A percentile compares a stretch with the other conserved stretches of the same genome.
These are phyloP conservation scores for Krasilnikovozyma curviuscula DNA, from an alignment of 768 basidiomycete species.

Conservation along the genomic window DNA sequence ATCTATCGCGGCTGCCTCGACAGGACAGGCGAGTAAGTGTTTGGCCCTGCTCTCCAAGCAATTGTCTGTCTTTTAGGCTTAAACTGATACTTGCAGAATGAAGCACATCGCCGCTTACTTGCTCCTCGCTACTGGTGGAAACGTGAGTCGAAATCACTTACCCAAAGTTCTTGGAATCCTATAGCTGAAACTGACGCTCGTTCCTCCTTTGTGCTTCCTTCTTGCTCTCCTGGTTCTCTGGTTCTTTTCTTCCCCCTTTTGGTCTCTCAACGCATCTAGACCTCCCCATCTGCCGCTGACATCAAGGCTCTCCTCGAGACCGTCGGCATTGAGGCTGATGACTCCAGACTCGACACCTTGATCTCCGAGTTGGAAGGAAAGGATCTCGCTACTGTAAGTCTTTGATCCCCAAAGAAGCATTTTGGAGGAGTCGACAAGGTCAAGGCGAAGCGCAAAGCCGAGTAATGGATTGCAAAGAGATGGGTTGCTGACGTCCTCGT, in stretches of 20 bases:
- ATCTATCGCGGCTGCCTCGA: too few relatives aligned
- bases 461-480: background rate
- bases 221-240: too few relatives aligned
- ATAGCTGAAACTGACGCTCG: too few relatives aligned
- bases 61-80: constrained; percentile 1
- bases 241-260: background rate
- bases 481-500: background rate
- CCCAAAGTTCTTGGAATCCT: too few relatives aligned
- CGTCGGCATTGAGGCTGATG: constrained; percentile 77
- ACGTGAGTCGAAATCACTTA: constrained; percentile 38
- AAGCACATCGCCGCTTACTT: constrained; percentile 73
- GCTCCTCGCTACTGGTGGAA: constrained; percentile 87
- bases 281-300: constrained; percentile 48
- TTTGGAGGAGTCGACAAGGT: background rate
- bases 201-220: too few relatives aligned
- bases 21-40: background rate
- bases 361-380: constrained; percentile 82
- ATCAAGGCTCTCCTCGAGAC: constrained; percentile 67
- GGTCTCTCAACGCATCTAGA: too few relatives aligned
- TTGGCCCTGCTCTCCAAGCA: background rate
- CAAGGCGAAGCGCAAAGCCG: background rate
- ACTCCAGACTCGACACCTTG: constrained; percentile 57
- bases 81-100: constrained; percentile 19
- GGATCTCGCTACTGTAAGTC: constrained; percentile 54
- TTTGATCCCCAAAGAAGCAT: background rate